Conservation (phyloP, 2,329 filamentous ascomycete species). For the Dothideomycetes sp. region DNA sequence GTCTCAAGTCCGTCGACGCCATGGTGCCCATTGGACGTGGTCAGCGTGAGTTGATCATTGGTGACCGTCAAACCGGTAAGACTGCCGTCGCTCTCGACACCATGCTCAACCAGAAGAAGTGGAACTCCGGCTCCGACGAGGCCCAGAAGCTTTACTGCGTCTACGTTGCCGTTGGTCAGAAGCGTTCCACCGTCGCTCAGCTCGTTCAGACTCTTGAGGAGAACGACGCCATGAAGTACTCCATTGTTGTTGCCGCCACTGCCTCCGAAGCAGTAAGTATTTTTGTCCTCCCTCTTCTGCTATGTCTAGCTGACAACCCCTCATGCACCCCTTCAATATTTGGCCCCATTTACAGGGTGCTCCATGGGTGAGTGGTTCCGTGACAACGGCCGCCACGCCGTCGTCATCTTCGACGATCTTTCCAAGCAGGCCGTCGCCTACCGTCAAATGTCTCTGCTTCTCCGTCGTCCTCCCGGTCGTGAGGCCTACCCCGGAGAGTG, state of each 20-base stretch:
- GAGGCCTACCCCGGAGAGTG: constrained; percentile 96
- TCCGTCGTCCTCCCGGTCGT: constrained; percentile 95
- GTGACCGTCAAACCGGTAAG: constrained; percentile 99
- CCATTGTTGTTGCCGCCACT: constrained; percentile 84
- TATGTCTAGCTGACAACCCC: background rate
- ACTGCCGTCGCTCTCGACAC: constrained; percentile 95
- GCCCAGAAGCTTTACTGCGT: constrained; percentile 98
- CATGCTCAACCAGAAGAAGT: constrained; percentile 98
- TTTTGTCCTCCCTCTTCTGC: constrained; percentile 5
- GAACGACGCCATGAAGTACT: constrained; percentile 99
- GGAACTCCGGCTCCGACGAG: constrained; percentile 83
- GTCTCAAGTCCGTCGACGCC: constrained; percentile 97
- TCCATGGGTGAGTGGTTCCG: constrained; percentile 64
- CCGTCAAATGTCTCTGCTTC: constrained; percentile 96
- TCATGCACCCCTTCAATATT: constrained; percentile 64
- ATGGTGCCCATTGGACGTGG: constrained; percentile 99
- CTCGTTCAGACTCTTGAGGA: constrained; percentile 99
- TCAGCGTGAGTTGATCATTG: constrained; percentile 99
- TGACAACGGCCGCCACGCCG: constrained; percentile 76
- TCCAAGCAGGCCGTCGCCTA: constrained; percentile 89
- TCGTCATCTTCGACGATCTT: constrained; percentile 89
- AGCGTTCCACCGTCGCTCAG: constrained; percentile 98
- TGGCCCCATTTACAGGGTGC: constrained; percentile 79
- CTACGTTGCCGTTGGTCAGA: constrained; percentile 98
- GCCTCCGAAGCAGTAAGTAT: constrained; percentile 75